Conservation (phyloP, 176 grass and related monocot genomes). For the Musa acuminata region DNA sequence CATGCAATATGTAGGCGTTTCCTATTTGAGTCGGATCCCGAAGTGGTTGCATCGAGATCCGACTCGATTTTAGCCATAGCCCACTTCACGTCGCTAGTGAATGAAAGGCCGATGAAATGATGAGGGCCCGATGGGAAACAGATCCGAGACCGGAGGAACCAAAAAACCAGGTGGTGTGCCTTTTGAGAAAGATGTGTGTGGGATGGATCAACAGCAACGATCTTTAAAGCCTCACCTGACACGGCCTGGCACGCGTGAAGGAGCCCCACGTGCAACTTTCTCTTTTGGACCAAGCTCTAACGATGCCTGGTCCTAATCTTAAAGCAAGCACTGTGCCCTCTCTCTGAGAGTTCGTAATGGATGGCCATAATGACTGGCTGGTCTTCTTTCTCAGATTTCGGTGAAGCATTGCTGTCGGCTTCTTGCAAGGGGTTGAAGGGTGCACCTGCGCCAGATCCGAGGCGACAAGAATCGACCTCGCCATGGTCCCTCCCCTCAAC, state of each 20-base stretch:
- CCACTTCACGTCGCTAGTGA: no score
- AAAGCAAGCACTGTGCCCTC: no score
- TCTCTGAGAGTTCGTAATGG: not conserved
- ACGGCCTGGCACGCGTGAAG: not conserved
- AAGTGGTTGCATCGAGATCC: not conserved
- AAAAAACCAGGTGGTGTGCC: no score
- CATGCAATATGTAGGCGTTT: no score
- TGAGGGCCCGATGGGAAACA: slow-evolving; percentile 3
- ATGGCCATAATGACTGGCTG: not conserved
- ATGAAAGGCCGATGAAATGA: not conserved
- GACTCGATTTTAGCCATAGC: no score
- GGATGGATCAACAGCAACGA: not conserved
- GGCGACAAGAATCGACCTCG: not conserved
- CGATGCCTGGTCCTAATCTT: no score
- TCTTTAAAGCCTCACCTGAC: not conserved
- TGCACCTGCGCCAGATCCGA: not conserved
- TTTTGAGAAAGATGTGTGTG: no score
- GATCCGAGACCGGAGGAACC: no score
- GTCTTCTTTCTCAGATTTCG: not conserved
- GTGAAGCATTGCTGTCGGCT: not conserved
- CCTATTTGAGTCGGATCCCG: not conserved
- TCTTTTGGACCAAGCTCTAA: no score
- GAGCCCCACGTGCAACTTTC: not conserved
- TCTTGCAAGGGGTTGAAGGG: not conserved
- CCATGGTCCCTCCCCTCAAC: no score